Evolutionary conservation across 2,329 filamentous ascomycete species (phyloP), one percentile per base, ranked within the genome.

Genomic region (Epichloe gansuensis): DNA sequence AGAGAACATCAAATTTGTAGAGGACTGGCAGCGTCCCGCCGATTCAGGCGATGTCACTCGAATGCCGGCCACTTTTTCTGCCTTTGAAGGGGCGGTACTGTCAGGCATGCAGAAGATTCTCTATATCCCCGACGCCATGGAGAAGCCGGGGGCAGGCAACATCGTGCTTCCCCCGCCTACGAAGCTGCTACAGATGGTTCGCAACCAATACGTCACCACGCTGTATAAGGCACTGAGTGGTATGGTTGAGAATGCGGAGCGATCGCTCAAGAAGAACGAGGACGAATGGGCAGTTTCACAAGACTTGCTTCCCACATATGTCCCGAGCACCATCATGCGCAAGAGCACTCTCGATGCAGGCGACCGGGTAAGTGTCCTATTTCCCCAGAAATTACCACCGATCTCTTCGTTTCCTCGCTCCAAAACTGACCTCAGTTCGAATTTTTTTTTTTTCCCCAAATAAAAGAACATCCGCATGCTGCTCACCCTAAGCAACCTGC

Each of bases 241-340:
- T 23, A 91, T 98, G 82, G 89, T 98, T 1, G 93, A 97, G 68
- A 97, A 95, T 66, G 91, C 93, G 3, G 89, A 97, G 68, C 81
- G 82, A 53, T 78, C 83, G 3, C 67, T 82, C 13, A 80, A 82
- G 58, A 81, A 80, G 58, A 71, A 79, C 1, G 81, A 84, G 45
- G 77, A 81, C 54, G 77, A 81, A 52, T 82, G 78, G 78, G 76
- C 72, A 0, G 71, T 73, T 3, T 73, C 76, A 15, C 60, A 64
- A 17, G 74, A 77, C 13, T 64, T 66, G 6, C 68, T 70, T 39
- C 65, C 71, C 7, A 59, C 64, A 12, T 60, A 64, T 17, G 48
- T 48, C 2, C 39, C 53, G 34, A 47, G 36, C n/a, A 46, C 51
- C n/a, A n/a, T 45, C 15, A 66, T 71, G 25, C 70, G 71, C 52